Conservation (phyloP, 805 yeast genomes). For the Tetrapisispora phaffii region DNA sequence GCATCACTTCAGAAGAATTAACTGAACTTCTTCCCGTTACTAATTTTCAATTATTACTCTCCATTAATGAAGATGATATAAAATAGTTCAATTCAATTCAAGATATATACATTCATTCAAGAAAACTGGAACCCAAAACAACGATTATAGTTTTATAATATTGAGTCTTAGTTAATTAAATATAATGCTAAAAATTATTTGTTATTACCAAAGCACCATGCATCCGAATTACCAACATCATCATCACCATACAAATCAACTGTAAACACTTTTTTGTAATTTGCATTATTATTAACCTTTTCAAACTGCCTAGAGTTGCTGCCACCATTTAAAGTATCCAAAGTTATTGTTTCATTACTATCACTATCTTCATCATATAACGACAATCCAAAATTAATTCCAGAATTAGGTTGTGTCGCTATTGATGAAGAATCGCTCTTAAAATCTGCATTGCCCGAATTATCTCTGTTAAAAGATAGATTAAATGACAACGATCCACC, state of each 20-base stretch:
- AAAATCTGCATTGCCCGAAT: background rate
- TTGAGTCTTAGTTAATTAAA: no score
- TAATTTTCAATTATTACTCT: no score
- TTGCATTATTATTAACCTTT: background rate
- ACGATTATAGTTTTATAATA: no score
- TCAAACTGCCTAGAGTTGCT: background rate
- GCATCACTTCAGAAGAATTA: no score
- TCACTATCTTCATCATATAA: conserved; percentile 1
- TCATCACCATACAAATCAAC: conserved; percentile 26
- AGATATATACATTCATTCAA: no score
- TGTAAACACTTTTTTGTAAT: conserved; percentile 24
- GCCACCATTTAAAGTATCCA: background rate
- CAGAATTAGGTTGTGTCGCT: background rate
- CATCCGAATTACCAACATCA: conserved; percentile 14
- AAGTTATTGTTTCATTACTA: background rate
- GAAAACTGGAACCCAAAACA: no score
- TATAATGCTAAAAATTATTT: background rate
- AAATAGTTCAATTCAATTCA: no score
- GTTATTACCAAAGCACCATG: conserved; percentile 28
- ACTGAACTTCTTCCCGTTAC: no score
- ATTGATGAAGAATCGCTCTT: background rate
- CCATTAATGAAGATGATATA: no score
- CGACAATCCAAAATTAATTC: conserved; percentile 1
- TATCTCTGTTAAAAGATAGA: background rate
- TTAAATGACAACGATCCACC: background rate